Base-by-base conservation (phyloP, 148 eudicot species). In the Fagopyrum homotropicum region DNA sequence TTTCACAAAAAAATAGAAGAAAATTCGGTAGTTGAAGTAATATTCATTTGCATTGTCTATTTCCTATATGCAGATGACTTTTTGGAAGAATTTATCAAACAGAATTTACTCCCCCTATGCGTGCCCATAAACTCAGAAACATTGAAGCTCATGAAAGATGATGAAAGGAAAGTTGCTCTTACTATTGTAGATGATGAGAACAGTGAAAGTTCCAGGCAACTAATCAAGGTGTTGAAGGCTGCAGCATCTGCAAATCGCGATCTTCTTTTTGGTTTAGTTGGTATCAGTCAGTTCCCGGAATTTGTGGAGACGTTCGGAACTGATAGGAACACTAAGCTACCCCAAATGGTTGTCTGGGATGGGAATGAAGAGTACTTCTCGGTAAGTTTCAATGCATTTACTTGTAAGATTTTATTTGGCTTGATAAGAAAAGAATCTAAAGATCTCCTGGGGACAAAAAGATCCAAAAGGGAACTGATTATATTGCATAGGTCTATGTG, bases 181-280 rank as follows among this genome's bases (percentile, higher is more conserved):
- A 87, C 95, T 47, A 83, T 96, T 78, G 75, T 96, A 81, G 83
- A 85, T 61, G 92, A 95, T 74, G 96, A 85, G 72, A 80, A 76
- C 54, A 88, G 84, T 44, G 91, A 87, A 14, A 86, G 81, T 69
- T 86, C 98, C 46, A 87, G 80, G 84, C 78, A 80, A 60, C 76
- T 92, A 50, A 59, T 89, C 51, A 88, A 90, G 81, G 61, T 90
- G 64, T 73, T 96, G 83, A 90, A 88, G 78, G 88, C 97, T 56
- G 98, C 98, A 77, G 99, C 99, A 76, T 89, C 98, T 80, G 99
- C 99, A 44, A 96, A 96, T 78, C 94, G 92, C 17, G 91, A 92
- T 47, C 85, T 86, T 47, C 77, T 96, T 56, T 92, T 96, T 85
- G 97, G 88, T 75, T 89, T 83, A 83, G 99, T 85, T 45, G 99